Evolutionary conservation across 73 alveolate genomes (phyloP).

Genomic region (Symbiodinium pilosum): DNA sequence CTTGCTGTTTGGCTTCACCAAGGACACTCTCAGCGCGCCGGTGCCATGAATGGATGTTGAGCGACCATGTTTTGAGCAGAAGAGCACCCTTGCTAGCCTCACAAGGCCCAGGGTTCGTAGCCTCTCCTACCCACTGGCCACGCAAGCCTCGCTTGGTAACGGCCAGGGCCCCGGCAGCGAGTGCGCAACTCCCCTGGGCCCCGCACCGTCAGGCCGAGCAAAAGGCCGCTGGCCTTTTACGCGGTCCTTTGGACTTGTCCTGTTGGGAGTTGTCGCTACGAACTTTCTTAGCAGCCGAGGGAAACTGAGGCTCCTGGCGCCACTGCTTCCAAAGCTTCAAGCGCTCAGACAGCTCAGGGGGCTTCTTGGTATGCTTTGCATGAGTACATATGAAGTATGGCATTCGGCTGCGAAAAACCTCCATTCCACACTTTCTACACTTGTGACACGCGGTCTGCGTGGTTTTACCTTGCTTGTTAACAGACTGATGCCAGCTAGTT

Average conservation of each 20-base stretch:
- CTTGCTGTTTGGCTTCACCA: not conserved
- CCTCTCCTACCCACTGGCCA: not conserved
- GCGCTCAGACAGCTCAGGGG: not conserved
- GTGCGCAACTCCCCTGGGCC: not conserved
- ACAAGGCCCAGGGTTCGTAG: not conserved
- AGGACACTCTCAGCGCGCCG: not conserved
- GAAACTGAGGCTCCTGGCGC: not conserved
- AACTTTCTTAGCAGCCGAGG: not conserved
- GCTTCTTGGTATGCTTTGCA: not conserved
- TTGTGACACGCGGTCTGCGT: not conserved
- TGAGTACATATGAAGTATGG: not conserved
- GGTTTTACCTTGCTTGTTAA: not conserved
- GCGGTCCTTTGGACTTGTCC: not conserved
- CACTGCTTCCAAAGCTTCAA: not conserved
- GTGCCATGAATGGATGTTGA: not conserved
- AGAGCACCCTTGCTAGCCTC: too few relatives aligned
- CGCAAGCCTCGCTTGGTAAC: not conserved
- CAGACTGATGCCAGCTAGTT: not conserved
- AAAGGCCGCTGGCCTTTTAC: not conserved
- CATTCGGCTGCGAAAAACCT: not conserved
- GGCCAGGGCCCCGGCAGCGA: not conserved
- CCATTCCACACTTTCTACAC: not conserved
- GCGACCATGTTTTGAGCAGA: not conserved
- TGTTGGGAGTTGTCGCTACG: not conserved
- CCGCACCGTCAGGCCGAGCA: not conserved